Conservation (phyloP, 2,329 filamentous ascomycete species). For the Ploettnerulaceae sp. region DNA sequence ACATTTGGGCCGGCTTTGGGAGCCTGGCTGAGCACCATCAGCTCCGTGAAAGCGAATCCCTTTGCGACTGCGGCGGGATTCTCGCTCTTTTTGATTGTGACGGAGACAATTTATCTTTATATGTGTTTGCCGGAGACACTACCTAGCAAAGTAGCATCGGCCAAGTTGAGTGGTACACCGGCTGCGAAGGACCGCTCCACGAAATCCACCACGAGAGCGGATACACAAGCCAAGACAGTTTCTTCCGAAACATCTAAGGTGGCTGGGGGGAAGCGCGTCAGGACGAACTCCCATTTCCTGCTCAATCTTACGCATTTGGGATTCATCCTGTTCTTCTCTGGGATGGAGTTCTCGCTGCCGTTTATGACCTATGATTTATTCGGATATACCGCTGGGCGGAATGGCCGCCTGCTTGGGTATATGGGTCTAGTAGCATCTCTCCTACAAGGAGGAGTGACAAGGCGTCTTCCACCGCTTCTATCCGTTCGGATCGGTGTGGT, state of each 20-base stretch:
- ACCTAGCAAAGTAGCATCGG: constrained; percentile 47
- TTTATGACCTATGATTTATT: constrained; percentile 98
- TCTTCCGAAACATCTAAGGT: constrained; percentile 27
- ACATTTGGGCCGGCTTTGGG: constrained; percentile 93
- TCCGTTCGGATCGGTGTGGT: constrained; percentile 76
- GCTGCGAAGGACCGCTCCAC: constrained; percentile 21
- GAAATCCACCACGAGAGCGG: constrained; percentile 11
- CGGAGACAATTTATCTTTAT: constrained; percentile 87
- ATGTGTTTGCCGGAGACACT: constrained; percentile 80
- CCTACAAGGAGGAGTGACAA: constrained; percentile 88
- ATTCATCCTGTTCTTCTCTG: constrained; percentile 95
- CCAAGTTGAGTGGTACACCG: constrained; percentile 24
- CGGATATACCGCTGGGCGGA: constrained; percentile 70
- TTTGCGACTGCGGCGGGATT: constrained; percentile 91
- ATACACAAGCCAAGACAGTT: constrained; percentile 16
- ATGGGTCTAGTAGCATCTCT: constrained; percentile 87
- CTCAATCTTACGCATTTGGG: constrained; percentile 83
- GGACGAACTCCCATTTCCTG: constrained; percentile 75
- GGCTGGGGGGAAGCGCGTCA: constrained; percentile 24
- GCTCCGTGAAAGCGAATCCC: constrained; percentile 77
- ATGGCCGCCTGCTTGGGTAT: constrained; percentile 81
- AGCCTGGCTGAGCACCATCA: constrained; percentile 75
- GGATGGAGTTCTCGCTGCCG: constrained; percentile 94
- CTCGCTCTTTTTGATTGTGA: constrained; percentile 75
- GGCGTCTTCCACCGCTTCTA: constrained; percentile 73